These are phyloP conservation scores for Nicotiana obtusifolia DNA, from an alignment of 257 asterid species.

Conservation along the genomic window DNA sequence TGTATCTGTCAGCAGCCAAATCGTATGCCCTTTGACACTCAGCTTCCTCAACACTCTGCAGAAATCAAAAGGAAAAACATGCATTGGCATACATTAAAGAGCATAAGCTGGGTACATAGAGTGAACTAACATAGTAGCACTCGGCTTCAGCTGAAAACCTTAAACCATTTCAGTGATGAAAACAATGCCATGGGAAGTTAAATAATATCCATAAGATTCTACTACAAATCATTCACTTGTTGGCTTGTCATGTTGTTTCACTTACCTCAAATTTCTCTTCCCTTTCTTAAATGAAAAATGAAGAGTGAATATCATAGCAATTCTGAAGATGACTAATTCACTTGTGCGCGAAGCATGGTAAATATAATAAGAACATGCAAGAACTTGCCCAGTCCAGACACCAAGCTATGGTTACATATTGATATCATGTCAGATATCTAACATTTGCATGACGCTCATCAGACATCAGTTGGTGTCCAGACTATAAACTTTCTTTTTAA, in stretches of 20 bases:
- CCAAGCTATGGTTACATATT: not conserved
- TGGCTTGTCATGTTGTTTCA: not conserved
- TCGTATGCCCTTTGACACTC: constrained; percentile 97
- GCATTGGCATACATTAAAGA: not conserved
- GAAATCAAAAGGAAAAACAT: not conserved
- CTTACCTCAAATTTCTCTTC: not conserved
- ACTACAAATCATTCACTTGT: not conserved
- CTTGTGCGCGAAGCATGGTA: not conserved
- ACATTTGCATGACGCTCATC: not conserved
- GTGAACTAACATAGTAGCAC: not conserved
- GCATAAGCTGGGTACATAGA: not conserved
- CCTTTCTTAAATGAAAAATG: not conserved
- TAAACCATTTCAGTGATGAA: not conserved
- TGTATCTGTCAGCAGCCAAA: constrained; percentile 63
- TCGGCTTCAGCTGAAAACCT: not conserved
- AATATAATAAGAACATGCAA: not conserved
- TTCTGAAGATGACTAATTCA: not conserved
- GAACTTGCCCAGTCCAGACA: not conserved
- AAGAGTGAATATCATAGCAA: not conserved
- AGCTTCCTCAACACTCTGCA: constrained; percentile 94
- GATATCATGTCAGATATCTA: not conserved
- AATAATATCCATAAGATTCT: constrained; percentile 2
- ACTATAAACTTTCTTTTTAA: not conserved
- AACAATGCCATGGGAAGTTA: not conserved
- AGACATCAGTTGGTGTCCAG: not conserved